Conservation (phyloP, 306 rosid species). For the Cercis canadensis region DNA sequence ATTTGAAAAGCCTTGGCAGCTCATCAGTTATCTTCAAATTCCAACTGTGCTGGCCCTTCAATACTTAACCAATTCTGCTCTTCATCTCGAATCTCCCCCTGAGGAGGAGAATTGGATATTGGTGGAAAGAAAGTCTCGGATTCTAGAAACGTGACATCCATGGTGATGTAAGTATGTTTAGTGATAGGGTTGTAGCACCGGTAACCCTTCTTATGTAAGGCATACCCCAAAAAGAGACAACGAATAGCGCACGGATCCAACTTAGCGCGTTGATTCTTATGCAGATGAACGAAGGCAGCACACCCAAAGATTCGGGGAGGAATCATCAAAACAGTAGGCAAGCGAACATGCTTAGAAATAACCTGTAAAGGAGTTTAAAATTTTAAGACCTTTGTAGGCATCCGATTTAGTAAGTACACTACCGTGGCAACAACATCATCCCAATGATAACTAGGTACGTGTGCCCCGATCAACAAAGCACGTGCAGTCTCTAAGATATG, state of each 20-base stretch:
- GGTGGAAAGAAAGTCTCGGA: not conserved
- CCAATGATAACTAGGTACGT: not conserved
- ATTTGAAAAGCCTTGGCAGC: too few species aligned
- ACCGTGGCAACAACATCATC: not conserved
- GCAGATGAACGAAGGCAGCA: slow-evolving; percentile 13
- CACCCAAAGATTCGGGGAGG: not conserved
- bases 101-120: slow-evolving; percentile 12
- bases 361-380: not conserved
- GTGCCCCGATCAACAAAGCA: not conserved
- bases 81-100: slow-evolving; percentile 29
- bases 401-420: not conserved
- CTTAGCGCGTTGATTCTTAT: slow-evolving; percentile 19
- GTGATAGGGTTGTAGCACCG: not conserved
- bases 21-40: too few species aligned
- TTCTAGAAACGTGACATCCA: slow-evolving; percentile 14
- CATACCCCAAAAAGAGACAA: slow-evolving; percentile 8
- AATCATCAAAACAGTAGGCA: not conserved
- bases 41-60: too few species aligned
- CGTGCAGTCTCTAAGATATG: slow-evolving; percentile 27
- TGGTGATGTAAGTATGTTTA: not conserved
- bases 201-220: slow-evolving; percentile 1
- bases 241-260: slow-evolving; percentile 10
- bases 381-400: not conserved
- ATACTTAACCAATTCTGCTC: slow-evolving; percentile 19
- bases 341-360: too few species aligned